A percentile compares a stretch with the other conserved stretches of the same genome.
Evolutionary conservation across 139 green algal species (phyloP).

Genomic region (Pseudopediastrum boryanum): DNA sequence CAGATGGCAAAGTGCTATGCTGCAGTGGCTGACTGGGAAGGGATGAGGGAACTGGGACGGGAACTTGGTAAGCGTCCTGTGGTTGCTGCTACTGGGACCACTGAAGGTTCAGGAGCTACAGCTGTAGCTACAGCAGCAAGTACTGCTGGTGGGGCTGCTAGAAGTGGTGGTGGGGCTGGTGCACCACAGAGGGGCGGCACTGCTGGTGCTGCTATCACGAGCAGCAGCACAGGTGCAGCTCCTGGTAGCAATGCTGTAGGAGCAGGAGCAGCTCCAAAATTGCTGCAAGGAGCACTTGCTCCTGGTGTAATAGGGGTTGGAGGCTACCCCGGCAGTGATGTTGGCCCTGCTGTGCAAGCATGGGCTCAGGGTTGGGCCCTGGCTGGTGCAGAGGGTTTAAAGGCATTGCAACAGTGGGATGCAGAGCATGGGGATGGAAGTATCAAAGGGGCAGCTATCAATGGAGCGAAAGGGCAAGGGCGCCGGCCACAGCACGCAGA

Average conservation of each 20-base stretch:
- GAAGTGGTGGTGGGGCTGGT: background rate
- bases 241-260: background rate
- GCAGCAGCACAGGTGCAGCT: too few relatives aligned
- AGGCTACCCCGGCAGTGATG: background rate
- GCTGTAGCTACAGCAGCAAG: background rate
- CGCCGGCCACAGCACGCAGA: background rate
- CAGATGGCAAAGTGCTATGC: constrained; percentile 62
- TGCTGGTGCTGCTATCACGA: too few relatives aligned
- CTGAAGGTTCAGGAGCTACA: background rate
- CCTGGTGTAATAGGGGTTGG: too few relatives aligned
- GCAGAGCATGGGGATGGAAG: background rate
- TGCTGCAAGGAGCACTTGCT: too few relatives aligned
- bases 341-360: background rate
- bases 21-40: constrained; percentile 56
- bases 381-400: background rate
- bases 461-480: background rate
- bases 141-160: too few relatives aligned
- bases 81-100: too few relatives aligned
- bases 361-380: constrained; percentile 5
- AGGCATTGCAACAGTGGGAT: constrained; percentile 23
- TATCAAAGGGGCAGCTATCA: background rate
- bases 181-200: background rate
- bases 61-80: too few relatives aligned
- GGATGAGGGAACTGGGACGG: background rate
- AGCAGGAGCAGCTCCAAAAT: background rate